Evolutionary conservation across 2,329 filamentous ascomycete species (phyloP), one percentile per base, ranked within the genome.

Genomic region (Thielaviopsis populi): DNA sequence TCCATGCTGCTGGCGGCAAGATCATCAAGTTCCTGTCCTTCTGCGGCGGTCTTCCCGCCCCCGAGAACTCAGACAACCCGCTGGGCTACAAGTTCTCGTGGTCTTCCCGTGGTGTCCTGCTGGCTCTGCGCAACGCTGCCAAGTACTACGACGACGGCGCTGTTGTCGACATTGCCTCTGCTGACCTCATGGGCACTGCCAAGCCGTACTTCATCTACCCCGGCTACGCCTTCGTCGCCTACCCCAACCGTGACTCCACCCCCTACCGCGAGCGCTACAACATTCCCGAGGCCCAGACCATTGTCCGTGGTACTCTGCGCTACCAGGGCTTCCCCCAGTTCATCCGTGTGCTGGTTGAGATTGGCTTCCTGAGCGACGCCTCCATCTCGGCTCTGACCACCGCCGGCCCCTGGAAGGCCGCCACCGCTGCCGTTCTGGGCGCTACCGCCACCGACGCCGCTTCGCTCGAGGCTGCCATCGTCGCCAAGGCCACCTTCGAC

Each of bases 171-270:
- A 79, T 91, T 40, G 75, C 76, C 6, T 62, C 59, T 40, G 74
- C 77, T 68, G 87, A 91, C 50, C 80, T 96, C 67, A 97, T 96
- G 92, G 85, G 78, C 67, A 83, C 82, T 60, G 90, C 91, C 48
- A 92, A 95, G 80, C 89, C 90, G 60, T 96, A 95, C 81, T 84
- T 82, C 75, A 94, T 92, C 78, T 95, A 91, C 78, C 88, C 88
- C 42, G 89, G 89, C 66, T 96, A 85, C 74, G 86, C 87, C 61
- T 92, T 95, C 70, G 91, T 96, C 69, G 90, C 87, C 50, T 97
- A 97, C 77, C 88, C 88, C 65, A 97, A 97, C 83, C 82, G 91
- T 69, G 91, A 97, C 76, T 91, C 86, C 22, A 94, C 89, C 17
- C 80, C 83, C 8, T 97, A 94, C 83, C 86, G 84, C 72, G 86